Evolutionary conservation across 2,329 filamentous ascomycete genomes (phyloP).

Genomic region (Colletotrichum lini): DNA sequence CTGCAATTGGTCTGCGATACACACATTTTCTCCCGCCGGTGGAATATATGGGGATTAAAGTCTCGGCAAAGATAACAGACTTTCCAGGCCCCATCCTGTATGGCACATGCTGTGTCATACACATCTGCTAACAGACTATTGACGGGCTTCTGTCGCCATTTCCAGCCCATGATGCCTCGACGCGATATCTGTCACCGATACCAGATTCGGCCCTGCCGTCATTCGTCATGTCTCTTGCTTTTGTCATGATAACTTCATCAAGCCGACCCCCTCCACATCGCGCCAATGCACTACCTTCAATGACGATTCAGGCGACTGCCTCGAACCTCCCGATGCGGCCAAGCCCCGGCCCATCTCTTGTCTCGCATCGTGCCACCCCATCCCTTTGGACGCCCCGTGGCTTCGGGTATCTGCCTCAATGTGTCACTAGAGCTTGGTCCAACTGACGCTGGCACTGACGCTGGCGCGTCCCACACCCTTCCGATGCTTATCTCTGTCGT

Average conservation of each 20-base stretch:
- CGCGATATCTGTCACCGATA: slow-evolving; percentile 25
- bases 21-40: slow-evolving; percentile 23
- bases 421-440: slow-evolving; percentile 29
- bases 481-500: slow-evolving; percentile 22
- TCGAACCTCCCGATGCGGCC: slow-evolving; percentile 3
- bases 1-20: slow-evolving; percentile 37
- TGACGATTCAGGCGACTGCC: slow-evolving; percentile 9
- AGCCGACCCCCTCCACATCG: not conserved
- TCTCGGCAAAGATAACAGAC: slow-evolving; percentile 41
- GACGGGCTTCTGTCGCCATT: not conserved
- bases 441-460: slow-evolving; percentile 9
- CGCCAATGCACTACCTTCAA: not conserved
- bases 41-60: slow-evolving; percentile 34
- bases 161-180: not conserved
- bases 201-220: slow-evolving; percentile 15
- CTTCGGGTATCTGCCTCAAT: slow-evolving; percentile 40
- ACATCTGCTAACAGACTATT: slow-evolving; percentile 24
- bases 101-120: slow-evolving; percentile 23
- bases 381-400: slow-evolving; percentile 19
- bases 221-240: slow-evolving; percentile 11
- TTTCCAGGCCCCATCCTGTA: slow-evolving; percentile 2
- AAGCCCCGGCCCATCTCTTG: slow-evolving; percentile 14
- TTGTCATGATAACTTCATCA: slow-evolving; percentile 22
- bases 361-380: slow-evolving; percentile 15
- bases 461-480: not conserved